Evolutionary conservation across 192 early-diverging fungal species (phyloP), one percentile per base, ranked within the genome.

Genomic region (Phlyctochytrium bullatum): DNA sequence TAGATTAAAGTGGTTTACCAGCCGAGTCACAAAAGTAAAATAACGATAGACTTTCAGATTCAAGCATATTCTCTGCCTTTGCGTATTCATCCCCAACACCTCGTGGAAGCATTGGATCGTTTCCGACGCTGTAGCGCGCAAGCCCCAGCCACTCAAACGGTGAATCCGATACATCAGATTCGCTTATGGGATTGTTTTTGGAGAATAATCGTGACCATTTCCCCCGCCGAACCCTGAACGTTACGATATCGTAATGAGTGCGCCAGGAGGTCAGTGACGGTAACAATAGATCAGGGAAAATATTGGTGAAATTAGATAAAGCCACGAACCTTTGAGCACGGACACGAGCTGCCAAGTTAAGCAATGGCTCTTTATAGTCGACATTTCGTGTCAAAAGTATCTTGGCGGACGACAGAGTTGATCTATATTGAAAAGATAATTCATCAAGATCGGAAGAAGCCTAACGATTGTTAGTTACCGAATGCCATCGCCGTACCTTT

Each of bases 1-100:
- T n/a, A n/a, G n/a, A n/a, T n/a, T n/a, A n/a, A n/a, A n/a, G n/a
- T n/a, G n/a, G 28, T 32, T n/a, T 75, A 83, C 91, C 91, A 27
- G 88, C 75, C 33, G 83, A 74, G 61, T 93, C 91, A 16, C 75
- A 73, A 64, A 84, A 88, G 61, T 91, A 93, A 24, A 76, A 74
- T 24, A 91, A 30, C 2, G 79, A 78, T 32, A 90, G 64, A 36
- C 72, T 51, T 16, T 72, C 77, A 52, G 81, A 84, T 58, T 89
- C 86, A 2, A 93, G 61, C 3, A 89, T 61, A 17, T 75, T 84
- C 14, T 76, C 75, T 2, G 89, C 82, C 67, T 79, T 82, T 2
- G 88, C 91, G 65, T 93, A 93, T 53, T 93, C 88, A 17, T 77
- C 69, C 29, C 52, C 52, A 16, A 52, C 67, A 25, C 62, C 29